These are phyloP conservation scores for Flaveria sonorensis DNA, from an alignment of 129 eudicot species.

Conservation along the genomic window DNA sequence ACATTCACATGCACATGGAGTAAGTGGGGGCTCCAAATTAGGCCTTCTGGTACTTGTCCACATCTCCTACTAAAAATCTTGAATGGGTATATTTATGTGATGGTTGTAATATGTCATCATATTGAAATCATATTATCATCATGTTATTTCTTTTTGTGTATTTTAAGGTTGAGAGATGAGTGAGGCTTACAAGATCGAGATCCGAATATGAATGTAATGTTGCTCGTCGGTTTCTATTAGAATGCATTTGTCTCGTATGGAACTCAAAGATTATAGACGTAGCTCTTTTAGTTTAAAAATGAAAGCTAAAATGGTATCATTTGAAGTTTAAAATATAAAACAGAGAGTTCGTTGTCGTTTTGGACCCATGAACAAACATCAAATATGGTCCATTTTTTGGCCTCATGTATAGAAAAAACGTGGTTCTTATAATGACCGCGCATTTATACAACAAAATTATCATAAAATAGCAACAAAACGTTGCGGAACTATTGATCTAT, in stretches of 20 bases:
- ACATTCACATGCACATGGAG: constrained; percentile 62
- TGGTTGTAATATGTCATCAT: constrained; percentile 1
- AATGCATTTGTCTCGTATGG: too few species aligned
- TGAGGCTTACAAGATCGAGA: neutral
- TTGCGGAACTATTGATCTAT: too few species aligned
- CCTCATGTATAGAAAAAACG: neutral
- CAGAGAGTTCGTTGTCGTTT: neutral
- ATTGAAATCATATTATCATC: neutral
- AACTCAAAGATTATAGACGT: too few species aligned
- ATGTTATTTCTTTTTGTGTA: neutral
- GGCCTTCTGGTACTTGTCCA: constrained; percentile 73
- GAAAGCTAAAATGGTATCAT: neutral
- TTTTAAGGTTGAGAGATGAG: neutral
- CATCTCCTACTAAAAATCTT: constrained; percentile 41
- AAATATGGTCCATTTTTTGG: neutral
- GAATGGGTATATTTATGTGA: neutral
- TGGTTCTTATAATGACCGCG: neutral
- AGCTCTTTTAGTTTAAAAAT: too few species aligned
- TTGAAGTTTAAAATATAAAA: neutral
- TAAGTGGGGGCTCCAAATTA: constrained; percentile 47
- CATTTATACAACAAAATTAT: too few species aligned
- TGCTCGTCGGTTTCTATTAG: too few species aligned
- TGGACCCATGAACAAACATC: neutral
- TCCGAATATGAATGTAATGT: too few species aligned
- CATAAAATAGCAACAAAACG: too few species aligned